phyloP scores from a whole-genome alignment of 2,329 filamentous ascomycete genomes.

The Aspergillus terreus region DNA sequence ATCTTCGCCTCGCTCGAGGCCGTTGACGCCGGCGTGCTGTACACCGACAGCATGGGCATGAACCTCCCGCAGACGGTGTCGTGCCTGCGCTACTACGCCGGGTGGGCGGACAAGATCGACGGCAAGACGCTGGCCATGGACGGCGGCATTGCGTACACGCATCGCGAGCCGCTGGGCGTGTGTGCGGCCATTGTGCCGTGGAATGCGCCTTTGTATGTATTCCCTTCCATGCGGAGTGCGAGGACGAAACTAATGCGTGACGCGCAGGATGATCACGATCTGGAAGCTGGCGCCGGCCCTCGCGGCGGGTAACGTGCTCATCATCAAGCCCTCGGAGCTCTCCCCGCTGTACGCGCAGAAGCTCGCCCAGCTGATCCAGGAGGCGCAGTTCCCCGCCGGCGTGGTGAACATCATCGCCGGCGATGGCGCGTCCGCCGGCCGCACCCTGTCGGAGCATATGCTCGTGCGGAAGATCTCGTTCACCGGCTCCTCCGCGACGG shows the following conservation, averaged over 20 bases:
- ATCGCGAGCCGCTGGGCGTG: slow-evolving; percentile 25
- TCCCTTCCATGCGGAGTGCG: not conserved
- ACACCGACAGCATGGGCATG: slow-evolving; percentile 19
- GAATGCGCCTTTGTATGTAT: slow-evolving; percentile 26
- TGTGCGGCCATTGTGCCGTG: slow-evolving; percentile 29
- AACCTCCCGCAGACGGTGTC: slow-evolving; percentile 21
- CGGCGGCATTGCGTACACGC: slow-evolving; percentile 20
- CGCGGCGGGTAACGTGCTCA: slow-evolving; percentile 65
- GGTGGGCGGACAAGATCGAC: slow-evolving; percentile 28
- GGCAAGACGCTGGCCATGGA: slow-evolving; percentile 22
- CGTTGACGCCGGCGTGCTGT: slow-evolving; percentile 22
- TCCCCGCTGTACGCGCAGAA: slow-evolving; percentile 50
- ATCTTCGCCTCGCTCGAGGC: slow-evolving; percentile 24
- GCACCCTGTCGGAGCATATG: slow-evolving; percentile 10
- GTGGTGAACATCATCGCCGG: slow-evolving; percentile 56
- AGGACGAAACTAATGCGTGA: not conserved
- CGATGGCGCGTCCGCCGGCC: slow-evolving; percentile 52
- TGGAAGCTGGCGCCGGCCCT: slow-evolving; percentile 61
- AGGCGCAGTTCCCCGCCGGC: slow-evolving; percentile 9
- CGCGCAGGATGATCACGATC: slow-evolving; percentile 24
- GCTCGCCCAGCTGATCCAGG: slow-evolving; percentile 42
- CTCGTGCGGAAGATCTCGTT: slow-evolving; percentile 20
- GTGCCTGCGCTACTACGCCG: slow-evolving; percentile 26
- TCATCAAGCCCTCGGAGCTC: slow-evolving; percentile 64
- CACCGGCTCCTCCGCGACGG: slow-evolving; percentile 18